Base-by-base conservation (phyloP, 805 yeast species). In the Kodamaea laetipori region DNA sequence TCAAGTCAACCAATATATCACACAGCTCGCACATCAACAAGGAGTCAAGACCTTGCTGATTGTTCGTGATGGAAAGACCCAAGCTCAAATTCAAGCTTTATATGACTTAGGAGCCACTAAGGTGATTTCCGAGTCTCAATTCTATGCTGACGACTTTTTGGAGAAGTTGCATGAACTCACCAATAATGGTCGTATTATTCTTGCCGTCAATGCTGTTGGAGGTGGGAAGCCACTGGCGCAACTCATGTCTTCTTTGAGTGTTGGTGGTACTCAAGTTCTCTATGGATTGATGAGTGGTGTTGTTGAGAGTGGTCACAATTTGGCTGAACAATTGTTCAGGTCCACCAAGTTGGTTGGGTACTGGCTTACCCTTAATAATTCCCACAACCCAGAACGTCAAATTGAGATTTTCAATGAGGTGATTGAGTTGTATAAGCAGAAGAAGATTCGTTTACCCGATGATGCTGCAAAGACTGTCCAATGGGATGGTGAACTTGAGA, bases 371-470 rank as follows among this genome's bases (percentile, higher is more conserved):
- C n/a, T n/a, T n/a, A n/a, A n/a, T n/a, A n/a, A n/a, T n/a, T n/a
- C n/a, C n/a, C n/a, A n/a, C n/a, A n/a, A n/a, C n/a, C n/a, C n/a
- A n/a, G n/a, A n/a, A n/a, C n/a, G n/a, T n/a, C n/a, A n/a, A n/a
- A n/a, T 71, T 31, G 67, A 69, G 3, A 76, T 84, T n/a, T 70
- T 86, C 23, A 49, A 66, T 6, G 77, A 71, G 26, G 69, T 89
- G 33, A 68, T 84, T 32, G 67, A 77, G 37, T 66, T 84, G 51
- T 84, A 82, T 62, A 69, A 6, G 6, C 8, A 6, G 24, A 8
- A 8, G 6, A 21, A 21, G 24, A 11, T 15, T 17, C 21, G 16
- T 10, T 8, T 21, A 6, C 8, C 8, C n/a, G n/a, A n/a, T n/a
- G n/a, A n/a, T n/a, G n/a, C n/a, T n/a, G n/a, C n/a, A n/a, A n/a